Conservation (phyloP, 1,284 basidiomycete genomes). For the Coriolopsis trogii region DNA sequence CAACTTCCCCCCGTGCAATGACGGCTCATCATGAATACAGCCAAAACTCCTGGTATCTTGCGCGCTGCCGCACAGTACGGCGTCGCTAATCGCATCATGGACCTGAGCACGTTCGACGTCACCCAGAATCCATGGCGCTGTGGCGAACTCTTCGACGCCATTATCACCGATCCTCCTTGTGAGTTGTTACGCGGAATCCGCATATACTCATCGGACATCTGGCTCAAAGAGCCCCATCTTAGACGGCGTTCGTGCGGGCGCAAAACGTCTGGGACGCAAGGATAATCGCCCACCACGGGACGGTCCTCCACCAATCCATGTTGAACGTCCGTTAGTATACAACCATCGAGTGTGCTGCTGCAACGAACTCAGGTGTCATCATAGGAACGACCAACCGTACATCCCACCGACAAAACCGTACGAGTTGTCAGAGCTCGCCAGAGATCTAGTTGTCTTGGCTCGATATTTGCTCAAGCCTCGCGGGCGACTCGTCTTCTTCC, state of each 20-base stretch:
- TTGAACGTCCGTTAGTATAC: slow-evolving; percentile 30
- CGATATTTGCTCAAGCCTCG: slow-evolving; percentile 84
- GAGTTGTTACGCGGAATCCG: too few species aligned
- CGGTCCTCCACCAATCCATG: slow-evolving; percentile 13
- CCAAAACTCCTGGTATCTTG: slow-evolving; percentile 68
- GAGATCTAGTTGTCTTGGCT: slow-evolving; percentile 83
- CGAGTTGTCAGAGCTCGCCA: slow-evolving; percentile 84
- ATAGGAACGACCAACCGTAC: slow-evolving; percentile 66
- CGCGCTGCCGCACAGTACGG: slow-evolving; percentile 89
- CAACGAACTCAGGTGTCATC: not conserved
- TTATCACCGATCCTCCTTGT: slow-evolving; percentile 95
- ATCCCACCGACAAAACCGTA: slow-evolving; percentile 91
- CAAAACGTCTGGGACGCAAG: slow-evolving; percentile 89
- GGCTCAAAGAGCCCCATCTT: too few species aligned
- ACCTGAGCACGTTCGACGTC: slow-evolving; percentile 89
- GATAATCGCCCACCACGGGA: slow-evolving; percentile 39
- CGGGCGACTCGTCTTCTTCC: slow-evolving; percentile 93
- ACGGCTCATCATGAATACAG: slow-evolving; percentile 27
- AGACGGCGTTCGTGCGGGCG: slow-evolving; percentile 97
- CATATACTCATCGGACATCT: too few species aligned
- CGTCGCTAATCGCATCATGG: slow-evolving; percentile 74
- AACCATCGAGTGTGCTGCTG: not conserved
- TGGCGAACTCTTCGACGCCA: slow-evolving; percentile 91
- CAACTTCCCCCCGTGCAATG: too few species aligned
- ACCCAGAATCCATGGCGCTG: slow-evolving; percentile 89